Evolutionary conservation across 768 basidiomycete species (phyloP), one percentile per base, ranked within the genome.

Genomic region (Collybiopsis confluens): DNA sequence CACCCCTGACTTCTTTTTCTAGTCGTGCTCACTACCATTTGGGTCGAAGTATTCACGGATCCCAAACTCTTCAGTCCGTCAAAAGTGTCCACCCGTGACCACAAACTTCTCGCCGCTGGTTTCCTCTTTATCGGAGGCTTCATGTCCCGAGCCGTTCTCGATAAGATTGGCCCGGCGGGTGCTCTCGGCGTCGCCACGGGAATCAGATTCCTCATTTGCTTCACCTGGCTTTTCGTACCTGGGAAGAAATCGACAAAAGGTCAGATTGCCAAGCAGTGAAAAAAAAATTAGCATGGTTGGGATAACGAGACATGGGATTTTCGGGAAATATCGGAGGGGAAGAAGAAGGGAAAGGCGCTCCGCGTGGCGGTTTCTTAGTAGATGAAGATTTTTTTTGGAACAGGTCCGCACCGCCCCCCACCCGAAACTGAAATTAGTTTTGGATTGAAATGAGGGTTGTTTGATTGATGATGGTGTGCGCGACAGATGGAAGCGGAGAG

Each of bases 41-140:
- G 90, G 90, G 90, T 91, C 59, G 92, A 94, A 61, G 80, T 94
- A 45, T 78, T 89, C 77, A 84, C 85, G 46, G 90, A 92, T 65
- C 91, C 91, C 0, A 69, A 80, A 44, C 79, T 95, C 20, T 87
- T 93, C 75, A 62, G 74, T 23, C 75, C 75, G 37, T 71, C 77
- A 46, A 69, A 69, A 47, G 76, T 88, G 56, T 65, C 64, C 8
- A 74, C 83, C 1, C 83, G 90, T 44, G 90, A 93, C 65, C 83
- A 89, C 68, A 83, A 85, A 63, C 62, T 83, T 42, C 72, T 88
- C 61, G 90, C 83, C 2, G 82, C 88, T 52, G 26, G 69, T 33
- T 65, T 79, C n/a, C 77, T 93, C 49, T 90, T 95, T 67, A 16
- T 88, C 24, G 92, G 92, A 10, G 90, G 86, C 2, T 88, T 95